A percentile compares a stretch with the other conserved stretches of the same genome.
These are phyloP conservation scores for Syzygium aromaticum DNA, from an alignment of 345 rosid species.

Conservation along the genomic window DNA sequence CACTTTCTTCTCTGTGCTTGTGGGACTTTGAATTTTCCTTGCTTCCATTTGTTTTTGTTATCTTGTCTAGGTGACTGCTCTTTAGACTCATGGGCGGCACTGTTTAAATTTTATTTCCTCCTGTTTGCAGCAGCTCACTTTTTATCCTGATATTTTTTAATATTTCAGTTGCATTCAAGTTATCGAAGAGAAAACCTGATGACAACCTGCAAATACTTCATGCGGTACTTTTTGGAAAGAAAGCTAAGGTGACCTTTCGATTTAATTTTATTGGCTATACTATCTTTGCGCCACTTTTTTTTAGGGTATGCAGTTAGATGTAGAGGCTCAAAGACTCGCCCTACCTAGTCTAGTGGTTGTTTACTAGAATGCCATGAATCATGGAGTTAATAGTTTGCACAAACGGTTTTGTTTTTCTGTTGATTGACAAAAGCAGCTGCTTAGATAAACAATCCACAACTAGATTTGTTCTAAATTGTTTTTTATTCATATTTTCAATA, in stretches of 20 bases:
- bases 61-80: neutral
- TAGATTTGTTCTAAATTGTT: neutral
- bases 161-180: slow-evolving; percentile 89
- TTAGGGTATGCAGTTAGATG: neutral
- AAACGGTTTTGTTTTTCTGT: neutral
- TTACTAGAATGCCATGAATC: neutral
- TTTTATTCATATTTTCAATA: neutral
- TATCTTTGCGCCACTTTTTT: neutral
- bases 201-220: slow-evolving; percentile 78
- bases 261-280: neutral
- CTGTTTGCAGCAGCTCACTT: neutral
- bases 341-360: neutral
- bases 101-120: neutral
- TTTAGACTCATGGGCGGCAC: neutral
- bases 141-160: neutral
- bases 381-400: neutral
- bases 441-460: neutral
- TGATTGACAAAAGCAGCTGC: neutral
- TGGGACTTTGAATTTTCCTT: neutral
- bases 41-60: neutral
- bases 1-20: neutral
- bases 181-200: slow-evolving; percentile 92
- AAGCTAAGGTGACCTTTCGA: slow-evolving; percentile 62
- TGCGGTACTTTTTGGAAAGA: slow-evolving; percentile 81
- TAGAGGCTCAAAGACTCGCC: neutral